Base-by-base conservation (phyloP, 148 eudicot genomes). In the Rhododendron henanense region DNA sequence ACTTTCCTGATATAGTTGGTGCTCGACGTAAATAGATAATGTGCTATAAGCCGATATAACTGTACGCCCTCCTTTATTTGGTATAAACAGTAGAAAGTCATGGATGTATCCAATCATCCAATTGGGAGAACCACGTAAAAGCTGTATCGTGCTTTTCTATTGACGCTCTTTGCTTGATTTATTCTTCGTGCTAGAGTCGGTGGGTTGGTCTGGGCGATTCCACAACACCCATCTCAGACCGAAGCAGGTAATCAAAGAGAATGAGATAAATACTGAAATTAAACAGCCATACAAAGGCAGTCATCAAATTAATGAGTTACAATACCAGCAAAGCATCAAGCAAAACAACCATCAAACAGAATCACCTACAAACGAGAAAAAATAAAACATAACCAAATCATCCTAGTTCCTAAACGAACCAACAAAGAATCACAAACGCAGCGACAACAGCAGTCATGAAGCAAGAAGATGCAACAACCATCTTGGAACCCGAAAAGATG, bases 381-480 rank as follows among this genome's bases (percentile, higher is more conserved):
- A 16, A 74, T 5, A 84, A 76, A 21, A 45, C 33, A 82, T 16
- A 15, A 28, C 21, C 16, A 44, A 69, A 15, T 16, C 21, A 16
- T 14, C 21, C 18, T 5, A 50, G 21, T 19, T 7, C 82, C 91
- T 89, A 89, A 91, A 88, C 83, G 84, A 94, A 85, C 88, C 87
- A 19, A 83, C 87, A 90, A 41, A 91, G 83, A 79, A 93, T 73
- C 78, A 91, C 55, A 28, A 91, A 48, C 44, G 90, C 85, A 1
- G 87, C 88, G 16, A 81, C 87, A 85, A 88, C 81, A 73, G 87
- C 87, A 75, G 92, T 90, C 82, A 88, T 55, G 50, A 91, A 89
- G 73, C 23, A 88, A 75, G 28, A 88, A 78, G 96, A 88, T 2
- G 89, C 87, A 86, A 88, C 85, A 57, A 84, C 84, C 13, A 91